A percentile compares a stretch with the other conserved stretches of the same genome.
These are phyloP conservation scores for Gautieria morchelliformis DNA, from an alignment of 768 basidiomycete species.

Conservation along the genomic window DNA sequence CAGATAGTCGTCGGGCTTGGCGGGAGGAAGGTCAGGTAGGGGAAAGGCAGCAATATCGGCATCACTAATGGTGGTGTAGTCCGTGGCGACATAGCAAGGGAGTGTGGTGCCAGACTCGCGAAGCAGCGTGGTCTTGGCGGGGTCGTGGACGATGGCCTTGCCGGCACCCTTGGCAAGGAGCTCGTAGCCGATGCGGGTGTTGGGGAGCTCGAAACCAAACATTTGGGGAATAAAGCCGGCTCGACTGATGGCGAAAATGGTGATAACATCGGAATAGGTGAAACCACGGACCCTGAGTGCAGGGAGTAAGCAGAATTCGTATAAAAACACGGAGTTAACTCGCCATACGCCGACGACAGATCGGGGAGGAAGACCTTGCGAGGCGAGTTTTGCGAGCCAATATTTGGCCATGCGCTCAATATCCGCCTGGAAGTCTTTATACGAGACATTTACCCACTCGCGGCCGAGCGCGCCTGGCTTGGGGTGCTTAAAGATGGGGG, in stretches of 20 bases:
- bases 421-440: conserved; percentile 51
- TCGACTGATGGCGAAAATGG: conserved; percentile 65
- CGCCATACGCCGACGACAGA: conserved; percentile 71
- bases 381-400: conserved; percentile 45
- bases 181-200: conserved; percentile 60
- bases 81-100: conserved; percentile 22
- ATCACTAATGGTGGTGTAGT: conserved; percentile 29
- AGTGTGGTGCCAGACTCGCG: not conserved
- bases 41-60: conserved; percentile 25
- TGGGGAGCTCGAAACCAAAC: conserved; percentile 70
- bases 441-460: conserved; percentile 55
- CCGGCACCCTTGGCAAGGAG: conserved; percentile 54
- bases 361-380: conserved; percentile 34
- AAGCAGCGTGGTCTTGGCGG: conserved; percentile 9
- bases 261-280: conserved; percentile 59
- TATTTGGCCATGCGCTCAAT: conserved; percentile 57
- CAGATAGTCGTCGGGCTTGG: conserved; percentile 32
- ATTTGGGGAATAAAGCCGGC: conserved; percentile 73
- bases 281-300: conserved; percentile 57
- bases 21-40: conserved; percentile 34
- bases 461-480: conserved; percentile 32
- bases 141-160: conserved; percentile 54
- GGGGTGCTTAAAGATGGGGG: conserved; percentile 55
- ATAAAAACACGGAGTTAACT: conserved; percentile 16
- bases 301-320: not conserved